Evolutionary conservation across 108 stramenopile species (phyloP), one percentile per base, ranked within the genome.

Genomic region (Cylindrotheca closterium): DNA sequence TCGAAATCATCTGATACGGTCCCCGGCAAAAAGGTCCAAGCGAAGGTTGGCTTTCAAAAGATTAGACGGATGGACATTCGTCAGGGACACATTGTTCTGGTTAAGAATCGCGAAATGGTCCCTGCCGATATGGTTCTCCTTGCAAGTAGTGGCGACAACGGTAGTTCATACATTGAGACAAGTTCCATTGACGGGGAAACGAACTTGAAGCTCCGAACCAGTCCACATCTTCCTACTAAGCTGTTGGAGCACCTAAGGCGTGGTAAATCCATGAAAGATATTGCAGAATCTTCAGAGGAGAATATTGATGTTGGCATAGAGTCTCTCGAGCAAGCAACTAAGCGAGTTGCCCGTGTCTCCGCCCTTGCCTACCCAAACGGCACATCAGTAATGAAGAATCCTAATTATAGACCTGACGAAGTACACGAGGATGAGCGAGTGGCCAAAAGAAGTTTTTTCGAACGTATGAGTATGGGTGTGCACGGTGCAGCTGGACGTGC

Each of bases 141-240:
- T 47, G 90, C 92, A 5, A 88, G 82, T 58, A 75, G 86, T 48
- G 80, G 79, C 45, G 94, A 97, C 25, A 78, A 79, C 2, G 96
- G 91, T 15, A 78, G 74, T 60, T 82, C 82, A 50, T 98, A 96
- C 83, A 91, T 99, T 52, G 96, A 97, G 78, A 99, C 98, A 12
- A 81, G 82, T 50, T 94, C 93, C 59, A 96, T 99, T 37, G 98
- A 99, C 63, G 98, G 98, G 29, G 98, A 99, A 75, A 99, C 98
- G 19, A 98, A 99, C 55, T 76, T 99, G 47, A 99, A 99, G 66
- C 82, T 93, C 45, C 70, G 92, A 8, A 84, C 67, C 31, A 86
- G 82, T 61, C 86, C 90, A 46, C 85, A 73, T 25, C 56, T 88
- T 24, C 90, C 90, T 33, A 18, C 22, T 51, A 64, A 75, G 28